A percentile compares a stretch with the other conserved stretches of the same genome.
Conservation (phyloP, 306 rosid genomes). For the Lathyrus aphaca region DNA sequence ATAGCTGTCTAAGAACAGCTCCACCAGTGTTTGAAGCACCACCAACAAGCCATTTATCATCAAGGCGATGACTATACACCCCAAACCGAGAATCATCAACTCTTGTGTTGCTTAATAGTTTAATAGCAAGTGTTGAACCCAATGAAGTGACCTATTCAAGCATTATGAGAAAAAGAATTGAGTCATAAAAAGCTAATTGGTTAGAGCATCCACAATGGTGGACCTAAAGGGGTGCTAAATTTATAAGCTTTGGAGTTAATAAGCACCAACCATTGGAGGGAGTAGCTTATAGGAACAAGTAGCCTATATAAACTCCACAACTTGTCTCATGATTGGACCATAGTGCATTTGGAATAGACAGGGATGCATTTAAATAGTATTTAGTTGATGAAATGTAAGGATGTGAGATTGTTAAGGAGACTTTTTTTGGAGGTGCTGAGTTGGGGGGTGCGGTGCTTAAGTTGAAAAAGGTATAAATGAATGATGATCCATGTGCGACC, state of each 20-base stretch:
- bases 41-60: slow-evolving; percentile 94
- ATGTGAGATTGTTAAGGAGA: neutral
- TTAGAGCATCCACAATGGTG: neutral
- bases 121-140: slow-evolving; percentile 96
- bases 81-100: slow-evolving; percentile 93
- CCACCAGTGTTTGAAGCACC: slow-evolving; percentile 98
- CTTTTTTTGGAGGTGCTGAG: neutral
- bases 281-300: neutral
- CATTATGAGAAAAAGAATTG: neutral
- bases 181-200: slow-evolving; percentile 21
- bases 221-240: neutral
- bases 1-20: slow-evolving; percentile 79
- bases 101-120: slow-evolving; percentile 75
- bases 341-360: neutral
- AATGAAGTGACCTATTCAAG: slow-evolving; percentile 78
- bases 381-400: neutral
- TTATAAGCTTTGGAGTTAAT: neutral
- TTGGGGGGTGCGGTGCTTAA: neutral
- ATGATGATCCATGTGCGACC: neutral
- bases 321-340: neutral
- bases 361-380: neutral
- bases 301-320: neutral
- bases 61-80: slow-evolving; percentile 98
- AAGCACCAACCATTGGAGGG: neutral
- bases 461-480: neutral